Base-by-base conservation (phyloP, 2,329 filamentous ascomycete species). In the Penicillium sp. region DNA sequence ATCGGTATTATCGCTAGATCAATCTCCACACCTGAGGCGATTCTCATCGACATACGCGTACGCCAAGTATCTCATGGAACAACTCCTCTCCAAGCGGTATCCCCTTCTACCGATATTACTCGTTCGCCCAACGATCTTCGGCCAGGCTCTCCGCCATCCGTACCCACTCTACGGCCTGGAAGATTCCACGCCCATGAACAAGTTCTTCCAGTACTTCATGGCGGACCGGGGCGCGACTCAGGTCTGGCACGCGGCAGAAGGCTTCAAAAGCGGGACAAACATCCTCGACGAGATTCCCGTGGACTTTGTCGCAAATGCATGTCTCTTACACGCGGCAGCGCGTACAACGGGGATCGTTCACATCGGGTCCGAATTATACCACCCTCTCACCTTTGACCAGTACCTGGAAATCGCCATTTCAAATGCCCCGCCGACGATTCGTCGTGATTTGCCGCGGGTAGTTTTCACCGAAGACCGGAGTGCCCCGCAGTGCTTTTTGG, bases 241-340 rank as follows among this genome's bases (percentile, higher is more conserved):
- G 46, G 55, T 71, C 13, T 75, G 73, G 73, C 71, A 73, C 46
- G 67, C 72, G 0, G 64, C 73, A 3, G 55, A 69, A 30, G 73
- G 73, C 1, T 70, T 70, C 37, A 63, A 63, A 5, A 70, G 64
- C 8, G 73, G 71, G 3, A 63, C 67, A 22, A 75, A 75, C 38
- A 69, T 73, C 35, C 56, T 74, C 8, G 73, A 75, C 37, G 73
- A 75, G 57, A 70, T 74, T 2, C 73, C 73, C 0, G 73, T 75
- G 3, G 73, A 75, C 43, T 70, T 75, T 33, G 73, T 75, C 16
- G 72, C 73, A 30, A 75, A 74, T 49, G 68, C 70, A 1, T 72
- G 71, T 62, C 64, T 75, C 14, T 42, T 74, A 8, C 73, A 75
- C 33, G 69, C 70, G 1, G 72, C 71, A 6, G 70, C 70, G 13